Evolutionary conservation across 345 rosid species (phyloP).

Genomic region (Lenwebbia sp.): DNA sequence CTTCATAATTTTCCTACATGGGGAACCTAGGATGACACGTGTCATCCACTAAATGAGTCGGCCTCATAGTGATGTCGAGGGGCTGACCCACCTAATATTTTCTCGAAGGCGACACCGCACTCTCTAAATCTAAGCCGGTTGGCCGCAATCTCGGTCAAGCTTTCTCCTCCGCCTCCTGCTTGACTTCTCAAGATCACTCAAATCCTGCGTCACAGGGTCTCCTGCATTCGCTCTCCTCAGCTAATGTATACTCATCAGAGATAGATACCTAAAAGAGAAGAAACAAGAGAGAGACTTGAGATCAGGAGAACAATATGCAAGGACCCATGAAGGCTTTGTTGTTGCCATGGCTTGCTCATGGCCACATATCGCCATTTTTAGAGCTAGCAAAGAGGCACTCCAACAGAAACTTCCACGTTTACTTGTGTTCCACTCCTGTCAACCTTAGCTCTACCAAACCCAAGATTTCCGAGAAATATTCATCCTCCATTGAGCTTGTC

Average conservation of each 20-base stretch:
- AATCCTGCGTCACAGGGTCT: background rate
- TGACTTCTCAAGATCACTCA: background rate
- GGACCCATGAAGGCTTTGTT: conserved; percentile 8
- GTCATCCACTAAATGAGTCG: too few relatives aligned
- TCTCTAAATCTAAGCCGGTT: too few relatives aligned
- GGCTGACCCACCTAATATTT: too few relatives aligned
- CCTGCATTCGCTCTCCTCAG: background rate
- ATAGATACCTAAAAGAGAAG: background rate
- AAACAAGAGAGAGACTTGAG: background rate
- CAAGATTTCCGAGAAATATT: background rate
- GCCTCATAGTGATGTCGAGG: too few relatives aligned
- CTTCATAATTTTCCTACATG: too few relatives aligned
- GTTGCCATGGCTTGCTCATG: conserved; percentile 33
- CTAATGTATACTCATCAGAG: background rate
- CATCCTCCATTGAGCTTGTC: background rate
- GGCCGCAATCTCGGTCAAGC: too few relatives aligned
- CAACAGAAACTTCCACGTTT: conserved; percentile 8
- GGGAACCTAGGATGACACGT: too few relatives aligned
- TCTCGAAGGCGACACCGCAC: too few relatives aligned
- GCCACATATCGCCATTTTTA: conserved; percentile 22
- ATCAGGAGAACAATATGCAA: background rate
- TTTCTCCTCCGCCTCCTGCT: background rate
- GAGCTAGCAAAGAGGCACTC: conserved; percentile 24
- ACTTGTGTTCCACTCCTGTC: conserved; percentile 18
- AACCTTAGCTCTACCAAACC: conserved; percentile 3